Conservation (phyloP, 192 early-diverging fungal species). For the Allomyces javanicus region DNA sequence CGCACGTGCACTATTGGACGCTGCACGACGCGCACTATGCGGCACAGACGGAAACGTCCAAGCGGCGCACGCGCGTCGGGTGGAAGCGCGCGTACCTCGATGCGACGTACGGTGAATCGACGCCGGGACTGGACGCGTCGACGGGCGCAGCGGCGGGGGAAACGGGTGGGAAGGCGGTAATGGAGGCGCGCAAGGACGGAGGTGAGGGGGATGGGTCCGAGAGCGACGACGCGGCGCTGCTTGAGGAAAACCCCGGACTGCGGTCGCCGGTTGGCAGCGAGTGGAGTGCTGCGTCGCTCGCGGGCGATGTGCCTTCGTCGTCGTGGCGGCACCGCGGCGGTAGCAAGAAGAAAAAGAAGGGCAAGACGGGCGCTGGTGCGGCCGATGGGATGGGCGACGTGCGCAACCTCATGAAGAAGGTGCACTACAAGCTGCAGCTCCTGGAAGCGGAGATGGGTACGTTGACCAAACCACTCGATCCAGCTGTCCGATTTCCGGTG, state of each 20-base stretch:
- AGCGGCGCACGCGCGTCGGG: neutral
- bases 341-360: neutral
- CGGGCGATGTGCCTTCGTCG: neutral
- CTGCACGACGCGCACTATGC: neutral
- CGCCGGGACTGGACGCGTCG: neutral
- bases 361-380: neutral
- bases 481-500: too few species aligned
- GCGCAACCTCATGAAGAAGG: neutral
- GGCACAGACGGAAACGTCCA: neutral
- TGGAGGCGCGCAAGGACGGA: neutral
- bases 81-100: too few species aligned
- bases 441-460: neutral
- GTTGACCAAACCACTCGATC: too few species aligned
- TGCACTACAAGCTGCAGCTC: conserved; percentile 1
- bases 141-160: neutral
- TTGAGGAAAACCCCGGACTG: neutral
- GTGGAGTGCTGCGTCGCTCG: neutral
- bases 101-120: too few species aligned
- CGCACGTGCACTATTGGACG: neutral
- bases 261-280: neutral
- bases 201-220: neutral
- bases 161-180: neutral
- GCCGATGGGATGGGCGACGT: neutral
- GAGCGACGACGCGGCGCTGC: neutral
- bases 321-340: neutral